Conservation (phyloP, 495 filamentous ascomycete species). For the Penicillium herquei region DNA sequence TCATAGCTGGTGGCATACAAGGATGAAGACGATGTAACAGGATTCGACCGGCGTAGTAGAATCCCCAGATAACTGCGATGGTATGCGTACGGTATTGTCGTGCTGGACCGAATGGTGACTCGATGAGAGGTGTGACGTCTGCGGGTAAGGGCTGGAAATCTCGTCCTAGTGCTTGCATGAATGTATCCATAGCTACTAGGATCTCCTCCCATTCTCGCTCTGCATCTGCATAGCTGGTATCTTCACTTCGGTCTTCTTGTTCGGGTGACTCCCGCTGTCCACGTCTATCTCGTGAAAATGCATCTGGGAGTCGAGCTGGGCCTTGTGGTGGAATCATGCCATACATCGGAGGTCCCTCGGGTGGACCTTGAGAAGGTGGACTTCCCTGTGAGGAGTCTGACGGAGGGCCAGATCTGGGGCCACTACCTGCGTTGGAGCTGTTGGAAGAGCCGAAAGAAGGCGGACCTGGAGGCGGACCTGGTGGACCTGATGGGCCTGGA, state of each 20-base stretch:
- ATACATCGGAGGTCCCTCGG: constrained; percentile 44
- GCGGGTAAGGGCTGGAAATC: constrained; percentile 76
- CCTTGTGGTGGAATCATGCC: constrained; percentile 50
- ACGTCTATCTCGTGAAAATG: constrained; percentile 31
- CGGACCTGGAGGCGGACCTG: constrained; percentile 14
- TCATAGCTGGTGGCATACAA: constrained; percentile 86
- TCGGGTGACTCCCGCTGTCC: constrained; percentile 17
- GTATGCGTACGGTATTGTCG: constrained; percentile 81
- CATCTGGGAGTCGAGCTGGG: constrained; percentile 39
- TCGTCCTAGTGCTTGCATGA: constrained; percentile 64
- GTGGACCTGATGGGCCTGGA: neutral
- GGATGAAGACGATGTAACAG: constrained; percentile 77
- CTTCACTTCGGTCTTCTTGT: constrained; percentile 51
- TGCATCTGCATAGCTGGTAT: constrained; percentile 64
- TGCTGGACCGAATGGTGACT: constrained; percentile 79
- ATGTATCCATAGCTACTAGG: constrained; percentile 61
- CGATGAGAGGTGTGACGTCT: constrained; percentile 61
- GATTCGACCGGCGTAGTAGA: constrained; percentile 80
- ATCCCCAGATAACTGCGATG: constrained; percentile 80
- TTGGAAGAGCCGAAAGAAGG: constrained; percentile 17
- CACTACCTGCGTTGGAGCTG: constrained; percentile 2
- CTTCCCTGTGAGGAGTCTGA: constrained; percentile 2
- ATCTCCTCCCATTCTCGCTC: constrained; percentile 80
- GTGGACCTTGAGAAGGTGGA: constrained; percentile 10
- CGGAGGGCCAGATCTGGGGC: constrained; percentile 9